Evolutionary conservation across 768 basidiomycete species (phyloP).

Genomic region (Amylocystis lapponica): DNA sequence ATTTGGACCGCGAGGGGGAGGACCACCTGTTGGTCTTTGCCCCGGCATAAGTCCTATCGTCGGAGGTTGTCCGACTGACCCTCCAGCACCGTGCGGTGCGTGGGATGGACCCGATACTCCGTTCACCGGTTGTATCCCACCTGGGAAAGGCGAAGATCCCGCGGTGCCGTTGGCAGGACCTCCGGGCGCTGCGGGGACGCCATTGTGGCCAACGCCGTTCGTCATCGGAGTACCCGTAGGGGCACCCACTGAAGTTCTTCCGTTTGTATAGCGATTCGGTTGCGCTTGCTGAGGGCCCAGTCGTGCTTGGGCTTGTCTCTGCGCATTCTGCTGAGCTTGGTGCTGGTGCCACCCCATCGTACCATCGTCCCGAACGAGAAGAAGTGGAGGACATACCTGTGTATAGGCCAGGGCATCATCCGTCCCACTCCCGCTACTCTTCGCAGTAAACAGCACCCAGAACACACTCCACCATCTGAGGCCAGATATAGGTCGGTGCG

Average conservation of each 20-base stretch:
- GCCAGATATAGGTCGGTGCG: background rate
- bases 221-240: constrained; percentile 25
- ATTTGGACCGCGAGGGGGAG: constrained; percentile 40
- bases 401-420: constrained; percentile 71
- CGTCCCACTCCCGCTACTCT: constrained; percentile 58
- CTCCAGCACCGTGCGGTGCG: constrained; percentile 1
- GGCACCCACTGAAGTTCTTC: constrained; percentile 30
- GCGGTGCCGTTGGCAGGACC: constrained; percentile 17
- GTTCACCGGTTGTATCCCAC: constrained; percentile 31
- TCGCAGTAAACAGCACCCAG: constrained; percentile 80
- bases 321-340: constrained; percentile 17
- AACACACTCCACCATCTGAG: constrained; percentile 86
- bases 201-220: constrained; percentile 25
- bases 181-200: constrained; percentile 9
- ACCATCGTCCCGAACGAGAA: constrained; percentile 15
- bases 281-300: background rate
- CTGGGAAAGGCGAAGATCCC: constrained; percentile 14
- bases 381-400: constrained; percentile 41
- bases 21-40: constrained; percentile 27
- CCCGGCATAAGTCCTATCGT: constrained; percentile 28
- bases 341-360: constrained; percentile 16
- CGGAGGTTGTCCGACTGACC: constrained; percentile 26
- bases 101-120: constrained; percentile 31
- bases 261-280: constrained; percentile 6
- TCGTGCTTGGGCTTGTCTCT: constrained; percentile 20